A percentile compares a stretch with the other conserved stretches of the same genome.
These are phyloP conservation scores for Plantago coronopus DNA, from an alignment of 305 asterid genomes.

Conservation along the genomic window DNA sequence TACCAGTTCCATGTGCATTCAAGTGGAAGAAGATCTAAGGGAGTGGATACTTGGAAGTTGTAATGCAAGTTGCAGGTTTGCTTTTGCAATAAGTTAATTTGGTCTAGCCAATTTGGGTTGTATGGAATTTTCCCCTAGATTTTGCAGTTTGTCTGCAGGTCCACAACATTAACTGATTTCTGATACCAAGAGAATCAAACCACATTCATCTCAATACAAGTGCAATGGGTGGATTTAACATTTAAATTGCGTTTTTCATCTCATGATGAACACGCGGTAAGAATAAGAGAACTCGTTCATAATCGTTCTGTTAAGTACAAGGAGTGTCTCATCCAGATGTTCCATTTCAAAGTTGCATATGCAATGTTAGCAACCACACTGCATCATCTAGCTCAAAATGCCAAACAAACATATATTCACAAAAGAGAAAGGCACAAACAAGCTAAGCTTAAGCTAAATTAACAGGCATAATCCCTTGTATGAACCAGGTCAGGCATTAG, in stretches of 20 bases:
- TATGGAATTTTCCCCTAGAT: constrained; percentile 2
- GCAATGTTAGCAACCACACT: constrained; percentile 21
- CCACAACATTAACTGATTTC: constrained; percentile 13
- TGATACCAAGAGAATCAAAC: constrained; percentile 9
- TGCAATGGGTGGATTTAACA: background rate
- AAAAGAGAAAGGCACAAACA: constrained; percentile 35
- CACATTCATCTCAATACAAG: constrained; percentile 5
- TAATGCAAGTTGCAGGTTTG: constrained; percentile 8
- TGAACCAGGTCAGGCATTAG: constrained; percentile 45
- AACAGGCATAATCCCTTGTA: constrained; percentile 19
- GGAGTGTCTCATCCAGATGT: constrained; percentile 30
- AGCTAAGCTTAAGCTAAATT: constrained; percentile 39
- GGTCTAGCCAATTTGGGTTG: constrained; percentile 4
- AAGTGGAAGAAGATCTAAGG: background rate
- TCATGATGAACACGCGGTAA: background rate
- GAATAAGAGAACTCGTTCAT: background rate
- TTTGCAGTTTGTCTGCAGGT: background rate
- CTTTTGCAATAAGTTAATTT: background rate
- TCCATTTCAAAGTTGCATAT: constrained; percentile 29
- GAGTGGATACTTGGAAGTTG: background rate
- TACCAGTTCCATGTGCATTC: background rate
- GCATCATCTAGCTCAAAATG: constrained; percentile 28
- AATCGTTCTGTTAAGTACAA: constrained; percentile 21
- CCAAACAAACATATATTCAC: constrained; percentile 46
- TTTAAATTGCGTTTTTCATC: background rate